A percentile compares a stretch with the other conserved stretches of the same genome.
Conservation (phyloP, 2,329 filamentous ascomycete species). For the Periconia sp. region DNA sequence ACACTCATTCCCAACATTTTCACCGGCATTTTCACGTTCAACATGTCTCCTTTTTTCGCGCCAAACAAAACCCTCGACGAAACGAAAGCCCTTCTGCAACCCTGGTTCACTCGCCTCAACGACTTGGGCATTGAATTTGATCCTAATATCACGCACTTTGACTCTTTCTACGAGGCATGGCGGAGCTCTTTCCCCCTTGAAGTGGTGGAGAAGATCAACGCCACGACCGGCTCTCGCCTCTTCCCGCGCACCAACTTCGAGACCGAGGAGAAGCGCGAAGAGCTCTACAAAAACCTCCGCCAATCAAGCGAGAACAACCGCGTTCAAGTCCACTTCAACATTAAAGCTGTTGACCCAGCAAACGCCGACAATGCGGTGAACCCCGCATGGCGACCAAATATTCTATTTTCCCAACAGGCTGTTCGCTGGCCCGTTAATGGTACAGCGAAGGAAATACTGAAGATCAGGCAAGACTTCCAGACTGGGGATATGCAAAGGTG, state of each 20-base stretch:
- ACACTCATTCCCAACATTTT: constrained; percentile 33
- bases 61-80: constrained; percentile 37
- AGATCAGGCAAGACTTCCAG: constrained; percentile 33
- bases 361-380: constrained; percentile 40
- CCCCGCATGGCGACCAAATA: constrained; percentile 33
- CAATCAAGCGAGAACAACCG: constrained; percentile 40
- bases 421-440: constrained; percentile 40
- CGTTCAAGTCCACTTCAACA: constrained; percentile 45
- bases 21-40: constrained; percentile 40
- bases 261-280: constrained; percentile 38
- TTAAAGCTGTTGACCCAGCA: constrained; percentile 35
- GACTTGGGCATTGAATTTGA: constrained; percentile 37
- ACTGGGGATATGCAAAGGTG: constrained; percentile 35
- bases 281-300: constrained; percentile 33
- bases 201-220: constrained; percentile 39
- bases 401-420: constrained; percentile 37
- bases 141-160: constrained; percentile 42
- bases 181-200: constrained; percentile 42
- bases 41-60: constrained; percentile 44
- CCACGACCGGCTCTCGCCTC: constrained; percentile 39
- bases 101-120: constrained; percentile 37
- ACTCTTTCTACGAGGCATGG: constrained; percentile 41
- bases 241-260: constrained; percentile 43
- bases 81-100: constrained; percentile 37
- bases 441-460: constrained; percentile 31